Base-by-base conservation (phyloP, 352 stramenopile genomes). In the Phytophthora citricola region DNA sequence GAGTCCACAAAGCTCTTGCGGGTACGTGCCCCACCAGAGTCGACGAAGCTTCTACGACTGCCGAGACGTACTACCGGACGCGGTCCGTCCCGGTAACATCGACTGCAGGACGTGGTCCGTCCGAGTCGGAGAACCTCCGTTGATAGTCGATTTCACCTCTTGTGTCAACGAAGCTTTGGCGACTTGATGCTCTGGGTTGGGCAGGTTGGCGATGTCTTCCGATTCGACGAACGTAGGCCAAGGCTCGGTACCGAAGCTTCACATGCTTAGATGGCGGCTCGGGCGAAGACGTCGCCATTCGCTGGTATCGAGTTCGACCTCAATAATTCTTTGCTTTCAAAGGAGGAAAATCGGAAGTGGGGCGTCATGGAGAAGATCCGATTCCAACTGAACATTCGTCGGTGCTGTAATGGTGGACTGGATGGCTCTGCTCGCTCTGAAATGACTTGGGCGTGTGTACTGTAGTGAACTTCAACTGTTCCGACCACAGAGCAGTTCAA, bases 181-280 rank as follows among this genome's bases (percentile, higher is more conserved):
- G 59, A 29, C 46, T 73, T 22, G 51, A 29, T 3, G 46, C 51
- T 48, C 46, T 27, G 6, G 36, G 61, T 15, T 22, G 27, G 5
- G 38, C 8, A 14, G 50, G 32, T 39, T 17, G 43, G 10, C 26
- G 65, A 32, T 65, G 58, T 17, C 65, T 46, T 38, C 65, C 65
- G 45, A 73, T 63, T 17, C 54, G 66, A 46, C 66, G 66, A 26
- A 69, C 40, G n/a, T 69, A 73, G 15, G 66, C 66, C 40, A 73
- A 57, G 3, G 66, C 66, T 24, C 66, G 52, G 15, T 65, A 63
- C 40, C 66, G 59, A 26, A 73, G 53, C 59, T 73, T 69, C 41
- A 61, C 54, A 20, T 65, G 46, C 32, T 59, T 64, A 24, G 51
- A 51, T 44, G 52, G 51, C 14, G 58, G 58, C 26, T 69, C 66